A percentile compares a stretch with the other conserved stretches of the same genome.
Conservation (phyloP, 805 yeast genomes). For the Yarrowia sp. region DNA sequence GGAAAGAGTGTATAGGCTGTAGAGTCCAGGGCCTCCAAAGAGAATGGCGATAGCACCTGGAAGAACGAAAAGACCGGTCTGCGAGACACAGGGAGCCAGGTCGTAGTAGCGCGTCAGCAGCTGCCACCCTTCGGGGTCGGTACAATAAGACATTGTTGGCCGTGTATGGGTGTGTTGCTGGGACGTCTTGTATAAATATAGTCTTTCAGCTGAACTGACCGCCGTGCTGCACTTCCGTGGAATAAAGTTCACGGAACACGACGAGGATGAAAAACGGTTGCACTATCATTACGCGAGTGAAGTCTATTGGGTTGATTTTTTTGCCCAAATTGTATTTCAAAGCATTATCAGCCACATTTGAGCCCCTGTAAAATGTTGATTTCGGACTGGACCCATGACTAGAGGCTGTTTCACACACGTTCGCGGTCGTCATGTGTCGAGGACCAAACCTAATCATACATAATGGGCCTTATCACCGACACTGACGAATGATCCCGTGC, state of each 20-base stretch:
- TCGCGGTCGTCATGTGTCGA: not conserved
- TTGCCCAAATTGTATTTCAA: no score
- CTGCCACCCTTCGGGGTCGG: constrained; percentile 25
- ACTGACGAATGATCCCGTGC: constrained; percentile 4
- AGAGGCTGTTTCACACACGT: not conserved
- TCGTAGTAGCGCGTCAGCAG: constrained; percentile 25
- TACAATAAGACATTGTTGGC: constrained; percentile 16
- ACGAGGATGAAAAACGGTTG: not conserved
- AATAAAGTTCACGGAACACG: not conserved
- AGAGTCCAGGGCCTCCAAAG: not conserved
- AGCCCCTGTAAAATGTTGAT: no score
- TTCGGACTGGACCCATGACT: no score
- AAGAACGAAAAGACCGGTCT: not conserved
- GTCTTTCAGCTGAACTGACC: not conserved
- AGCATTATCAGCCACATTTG: no score
- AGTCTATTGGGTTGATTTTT: no score
- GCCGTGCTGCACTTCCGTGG: not conserved
- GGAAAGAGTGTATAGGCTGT: not conserved
- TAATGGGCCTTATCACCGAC: constrained; percentile 2
- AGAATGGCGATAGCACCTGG: not conserved
- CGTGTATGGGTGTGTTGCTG: not conserved
- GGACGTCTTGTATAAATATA: not conserved
- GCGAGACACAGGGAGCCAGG: constrained; percentile 16
- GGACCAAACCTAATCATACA: constrained; percentile 8
- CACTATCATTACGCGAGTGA: no score